Percentiles rank a stretch among this genome's conserved stretches.
These are phyloP conservation scores for Ilex aquifolium DNA, from an alignment of 257 asterid species.

Conservation along the genomic window DNA sequence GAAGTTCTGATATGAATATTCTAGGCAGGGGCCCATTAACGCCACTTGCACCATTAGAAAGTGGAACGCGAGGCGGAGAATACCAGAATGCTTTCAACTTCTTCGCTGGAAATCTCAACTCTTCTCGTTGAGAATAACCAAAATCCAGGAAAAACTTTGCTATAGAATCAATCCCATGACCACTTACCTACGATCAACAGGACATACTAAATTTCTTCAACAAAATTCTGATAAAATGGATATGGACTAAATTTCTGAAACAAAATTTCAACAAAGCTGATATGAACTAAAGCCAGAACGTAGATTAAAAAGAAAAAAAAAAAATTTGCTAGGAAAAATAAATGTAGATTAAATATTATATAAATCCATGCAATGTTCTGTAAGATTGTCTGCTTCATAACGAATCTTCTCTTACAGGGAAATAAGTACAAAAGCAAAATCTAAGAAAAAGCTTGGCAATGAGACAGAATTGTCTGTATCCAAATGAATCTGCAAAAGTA, in stretches of 20 bases:
- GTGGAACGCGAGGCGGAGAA: conserved; percentile 52
- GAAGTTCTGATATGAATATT: conserved; percentile 90
- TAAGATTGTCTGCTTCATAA: no score
- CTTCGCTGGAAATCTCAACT: conserved; percentile 87
- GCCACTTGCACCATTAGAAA: conserved; percentile 37
- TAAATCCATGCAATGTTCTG: no score
- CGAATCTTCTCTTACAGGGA: no score
- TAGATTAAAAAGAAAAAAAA: background rate
- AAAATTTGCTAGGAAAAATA: background rate
- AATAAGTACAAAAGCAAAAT: no score
- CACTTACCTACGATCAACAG: conserved; percentile 44
- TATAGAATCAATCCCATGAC: conserved; percentile 83
- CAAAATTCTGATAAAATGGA: no score
- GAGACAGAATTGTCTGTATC: no score
- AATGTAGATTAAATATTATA: background rate
- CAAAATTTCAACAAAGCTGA: background rate
- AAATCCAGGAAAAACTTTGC: conserved; percentile 71
- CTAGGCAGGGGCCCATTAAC: conserved; percentile 85
- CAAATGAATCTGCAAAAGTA: no score
- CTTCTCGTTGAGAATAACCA: conserved; percentile 79
- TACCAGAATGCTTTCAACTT: conserved; percentile 92
- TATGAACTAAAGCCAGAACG: background rate
- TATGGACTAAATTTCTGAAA: no score
- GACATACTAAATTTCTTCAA: background rate
- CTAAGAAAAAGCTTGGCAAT: no score